Percentiles rank a stretch among this genome's conserved stretches.
Evolutionary conservation across 2,329 filamentous ascomycete genomes (phyloP).

Genomic region (Fusarium dimerum): DNA sequence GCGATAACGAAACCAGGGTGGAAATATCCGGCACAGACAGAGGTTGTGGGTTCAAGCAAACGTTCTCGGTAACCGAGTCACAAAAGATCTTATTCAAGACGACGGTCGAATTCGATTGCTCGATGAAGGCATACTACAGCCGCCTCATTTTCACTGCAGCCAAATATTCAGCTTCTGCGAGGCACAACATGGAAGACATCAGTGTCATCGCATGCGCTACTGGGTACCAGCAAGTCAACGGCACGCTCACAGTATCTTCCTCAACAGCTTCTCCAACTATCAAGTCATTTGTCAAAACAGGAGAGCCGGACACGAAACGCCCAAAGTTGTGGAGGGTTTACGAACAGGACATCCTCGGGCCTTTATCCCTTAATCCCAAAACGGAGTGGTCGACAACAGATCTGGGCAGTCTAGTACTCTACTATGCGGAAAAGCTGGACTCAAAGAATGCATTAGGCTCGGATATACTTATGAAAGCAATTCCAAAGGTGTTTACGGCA

Average conservation of each 20-base stretch:
- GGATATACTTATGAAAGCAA: conserved; percentile 2
- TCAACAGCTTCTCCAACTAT: not conserved
- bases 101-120: conserved; percentile 6
- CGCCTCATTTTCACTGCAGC: conserved; percentile 10
- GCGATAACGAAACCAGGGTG: not conserved
- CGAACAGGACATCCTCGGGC: conserved; percentile 8
- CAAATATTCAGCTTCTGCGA: conserved; percentile 5
- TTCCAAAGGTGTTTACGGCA: conserved; percentile 7
- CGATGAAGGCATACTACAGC: conserved; percentile 9
- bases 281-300: conserved; percentile 1
- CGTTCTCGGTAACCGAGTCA: not conserved
- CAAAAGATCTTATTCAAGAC: conserved; percentile 13
- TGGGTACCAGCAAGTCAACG: conserved; percentile 6
- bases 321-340: conserved; percentile 11
- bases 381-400: conserved; percentile 8
- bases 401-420: conserved; percentile 8
- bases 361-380: conserved; percentile 8
- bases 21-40: conserved; percentile 4
- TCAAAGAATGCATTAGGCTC: conserved; percentile 1
- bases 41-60: conserved; percentile 14
- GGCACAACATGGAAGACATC: conserved; percentile 4
- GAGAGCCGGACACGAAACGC: conserved; percentile 3
- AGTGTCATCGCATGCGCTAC: conserved; percentile 12
- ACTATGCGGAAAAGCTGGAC: conserved; percentile 2
- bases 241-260: conserved; percentile 2